Evolutionary conservation across 2,329 filamentous ascomycete genomes (phyloP), one percentile per base, ranked within the genome.

Genomic region (Monosporascus sp.): DNA sequence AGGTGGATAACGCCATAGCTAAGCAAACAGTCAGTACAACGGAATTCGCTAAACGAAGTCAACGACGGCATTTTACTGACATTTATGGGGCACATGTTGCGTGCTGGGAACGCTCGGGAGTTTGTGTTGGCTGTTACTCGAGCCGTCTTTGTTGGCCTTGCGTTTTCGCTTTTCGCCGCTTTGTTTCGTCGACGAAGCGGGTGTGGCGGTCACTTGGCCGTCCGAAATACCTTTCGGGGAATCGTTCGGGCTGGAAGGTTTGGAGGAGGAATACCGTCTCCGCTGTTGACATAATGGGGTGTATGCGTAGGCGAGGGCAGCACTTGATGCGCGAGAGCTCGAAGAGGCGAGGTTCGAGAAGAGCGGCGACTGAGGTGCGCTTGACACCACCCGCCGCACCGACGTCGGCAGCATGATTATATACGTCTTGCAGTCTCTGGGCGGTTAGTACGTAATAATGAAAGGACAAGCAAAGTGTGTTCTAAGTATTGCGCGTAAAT

Each of bases 1-100:
- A 97, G 55, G 88, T 88, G 7, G 93, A 94, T 46, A 96, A 78
- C 58, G 88, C 87, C 56, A 97, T 81, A 66, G 95, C 94, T 97
- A 60, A 48, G 51, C 18, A 41, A 22, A 48, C 53, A 65, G 61
- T 66, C 57, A 59, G 58, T 39, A 51, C 22, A 45, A 7, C 46
- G 20, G 7, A 22, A 50, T 37, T 50, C 53, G 25, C 50, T 46
- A 20, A 1, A 37, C 3, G 8, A 15, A 31, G 14, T 38, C n/a
- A 39, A 37, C 3, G 6, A 5, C 6, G 18, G 11, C 38, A 6
- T 37, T 18, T 41, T 45, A 67, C 77, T 37, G 70, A 88, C 87
- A 83, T 70, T 83, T 79, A 65, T 84, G 80, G 49, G 83, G 80
- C 60, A 92, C 78, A 72, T 90, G 83, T 59, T 87, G 81, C 48